Evolutionary conservation across 2,329 filamentous ascomycete genomes (phyloP), one percentile per base, ranked within the genome.

Genomic region (Aspergillus novofumigatus): DNA sequence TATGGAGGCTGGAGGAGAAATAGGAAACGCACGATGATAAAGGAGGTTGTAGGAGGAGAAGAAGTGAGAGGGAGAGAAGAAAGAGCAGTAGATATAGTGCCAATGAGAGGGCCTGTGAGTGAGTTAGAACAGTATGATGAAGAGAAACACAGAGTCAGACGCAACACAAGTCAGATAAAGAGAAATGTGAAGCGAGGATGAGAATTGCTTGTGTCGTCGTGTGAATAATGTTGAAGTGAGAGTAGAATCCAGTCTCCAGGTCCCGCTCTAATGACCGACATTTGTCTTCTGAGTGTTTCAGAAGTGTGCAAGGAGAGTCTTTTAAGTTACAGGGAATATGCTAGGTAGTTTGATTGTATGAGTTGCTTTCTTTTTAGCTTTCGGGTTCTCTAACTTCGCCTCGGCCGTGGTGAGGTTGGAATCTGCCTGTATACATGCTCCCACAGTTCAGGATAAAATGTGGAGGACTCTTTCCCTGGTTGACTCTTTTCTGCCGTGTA

Each of bases 401-500:
- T 60, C n/a, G 48, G 48, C 44, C 26, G 44, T 21, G 52, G 55
- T 51, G 60, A 66, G 41, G 52, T 67, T 52, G 71, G 74, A 35
- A 79, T 75, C 53, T 72, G 68, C 55, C 69, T 67, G 59, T 73
- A 78, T 29, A 79, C 73, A 57, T 69, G 64, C 38, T 72, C 71
- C 77, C 77, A 79, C 23, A 77, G 59, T 44, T 77, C 75, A 14
- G 77, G 77, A 55, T 72, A 76, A 53, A 75, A 77, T 5, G 68
- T 72, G 11, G 70, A 64, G 0, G 77, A 74, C 23, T 70, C 59
- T 49, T 64, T 68, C 7, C 74, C 74, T n/a, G 70, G 68, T 29
- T 68, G 69, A 53, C 74, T 77, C 49, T 72, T 68, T 44, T 68
- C 63, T n/a, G 60, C 63, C 4, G 75, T 67, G 62, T 71, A 78